Evolutionary conservation across 75 land plant species (phyloP).

Genomic region (Cupressus sempervirens): DNA sequence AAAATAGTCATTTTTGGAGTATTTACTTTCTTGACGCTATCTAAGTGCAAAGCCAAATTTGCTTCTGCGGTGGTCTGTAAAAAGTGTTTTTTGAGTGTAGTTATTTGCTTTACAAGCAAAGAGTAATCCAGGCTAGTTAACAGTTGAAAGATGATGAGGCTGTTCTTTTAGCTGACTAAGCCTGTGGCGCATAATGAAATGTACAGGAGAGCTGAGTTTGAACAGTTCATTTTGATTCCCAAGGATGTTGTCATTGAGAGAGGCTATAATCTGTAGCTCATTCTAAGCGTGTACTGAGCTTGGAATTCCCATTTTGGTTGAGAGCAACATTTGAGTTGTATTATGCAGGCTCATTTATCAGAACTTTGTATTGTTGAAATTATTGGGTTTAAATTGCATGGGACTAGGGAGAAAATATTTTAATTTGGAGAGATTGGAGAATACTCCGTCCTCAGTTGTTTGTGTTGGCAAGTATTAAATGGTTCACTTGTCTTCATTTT

Average conservation of each 20-base stretch:
- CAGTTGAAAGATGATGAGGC: background rate
- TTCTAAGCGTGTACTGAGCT: background rate
- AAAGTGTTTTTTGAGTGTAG: slow-evolving; percentile 9
- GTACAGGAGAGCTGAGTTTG: slow-evolving; percentile 15
- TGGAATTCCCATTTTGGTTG: slow-evolving; percentile 4
- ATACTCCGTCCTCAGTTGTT: background rate
- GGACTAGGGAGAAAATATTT: background rate
- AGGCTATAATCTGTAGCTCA: slow-evolving; percentile 3
- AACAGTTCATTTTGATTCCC: slow-evolving; percentile 5
- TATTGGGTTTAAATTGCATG: slow-evolving; percentile 6
- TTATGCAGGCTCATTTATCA: slow-evolving; percentile 9
- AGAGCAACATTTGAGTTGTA: slow-evolving; percentile 7
- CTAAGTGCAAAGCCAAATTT: slow-evolving; percentile 5
- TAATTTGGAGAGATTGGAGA: background rate
- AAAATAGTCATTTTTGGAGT: slow-evolving; percentile 8
- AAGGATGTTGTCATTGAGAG: slow-evolving; percentile 5
- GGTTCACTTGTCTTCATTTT: background rate
- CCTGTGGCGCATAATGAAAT: slow-evolving; percentile 14
- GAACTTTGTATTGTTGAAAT: background rate
- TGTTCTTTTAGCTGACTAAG: slow-evolving; percentile 9
- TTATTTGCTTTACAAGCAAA: slow-evolving; percentile 7
- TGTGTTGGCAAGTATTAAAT: slow-evolving; percentile 1
- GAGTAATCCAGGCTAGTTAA: slow-evolving; percentile 11
- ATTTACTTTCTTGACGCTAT: slow-evolving; percentile 2
- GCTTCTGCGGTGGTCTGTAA: slow-evolving; percentile 10